phyloP scores from a whole-genome alignment of 2,329 filamentous ascomycete genomes.

The Hypoxylon sp. region DNA sequence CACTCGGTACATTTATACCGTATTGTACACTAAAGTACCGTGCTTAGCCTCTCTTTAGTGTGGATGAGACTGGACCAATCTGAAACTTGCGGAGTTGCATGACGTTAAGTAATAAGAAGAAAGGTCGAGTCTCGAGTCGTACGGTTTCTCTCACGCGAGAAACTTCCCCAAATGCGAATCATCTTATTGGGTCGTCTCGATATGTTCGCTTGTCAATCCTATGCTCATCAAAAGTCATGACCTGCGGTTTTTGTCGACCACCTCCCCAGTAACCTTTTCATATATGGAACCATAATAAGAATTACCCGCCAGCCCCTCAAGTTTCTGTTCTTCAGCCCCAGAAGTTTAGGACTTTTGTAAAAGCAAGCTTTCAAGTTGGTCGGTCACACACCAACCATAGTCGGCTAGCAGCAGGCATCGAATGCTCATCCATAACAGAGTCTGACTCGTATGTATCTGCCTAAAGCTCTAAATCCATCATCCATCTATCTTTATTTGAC shows the following conservation, averaged over 20 bases:
- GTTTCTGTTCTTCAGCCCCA: slow-evolving; percentile 9
- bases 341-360: slow-evolving; percentile 16
- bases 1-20: slow-evolving; percentile 16
- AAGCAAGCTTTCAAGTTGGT: background rate
- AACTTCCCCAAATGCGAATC: slow-evolving; percentile 50
- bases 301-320: slow-evolving; percentile 25
- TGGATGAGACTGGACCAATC: slow-evolving; percentile 38
- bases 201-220: slow-evolving; percentile 30
- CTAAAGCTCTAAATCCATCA: slow-evolving; percentile 21
- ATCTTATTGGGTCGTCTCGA: slow-evolving; percentile 36
- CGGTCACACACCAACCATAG: slow-evolving; percentile 11
- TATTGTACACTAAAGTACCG: slow-evolving; percentile 33
- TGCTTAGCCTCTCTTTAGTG: slow-evolving; percentile 18
- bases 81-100: slow-evolving; percentile 45
- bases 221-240: slow-evolving; percentile 35
- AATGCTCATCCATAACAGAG: slow-evolving; percentile 10
- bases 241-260: slow-evolving; percentile 34
- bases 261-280: slow-evolving; percentile 2
- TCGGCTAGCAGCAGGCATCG: background rate
- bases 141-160: slow-evolving; percentile 49
- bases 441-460: slow-evolving; percentile 41
- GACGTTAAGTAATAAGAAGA: slow-evolving; percentile 43
- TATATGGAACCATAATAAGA: slow-evolving; percentile 2
- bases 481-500: slow-evolving; percentile 7
- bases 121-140: slow-evolving; percentile 42